phyloP scores from a whole-genome alignment of 352 stramenopile genomes.

The Pythium rishiriense region DNA sequence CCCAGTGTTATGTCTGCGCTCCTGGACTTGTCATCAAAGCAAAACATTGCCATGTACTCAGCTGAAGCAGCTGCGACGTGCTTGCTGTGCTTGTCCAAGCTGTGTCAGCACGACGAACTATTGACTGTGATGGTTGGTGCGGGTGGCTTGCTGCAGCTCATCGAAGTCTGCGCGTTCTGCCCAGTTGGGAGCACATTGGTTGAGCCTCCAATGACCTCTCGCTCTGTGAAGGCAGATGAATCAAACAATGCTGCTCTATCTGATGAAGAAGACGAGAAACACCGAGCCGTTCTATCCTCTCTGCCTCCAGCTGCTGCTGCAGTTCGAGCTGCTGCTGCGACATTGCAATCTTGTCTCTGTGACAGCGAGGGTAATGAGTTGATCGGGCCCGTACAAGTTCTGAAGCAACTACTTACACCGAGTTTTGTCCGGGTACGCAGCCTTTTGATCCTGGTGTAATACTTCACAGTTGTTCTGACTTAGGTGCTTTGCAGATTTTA shows the following conservation, averaged over 20 bases:
- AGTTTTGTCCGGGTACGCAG: constrained; percentile 67
- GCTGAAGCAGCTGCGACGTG: constrained; percentile 59
- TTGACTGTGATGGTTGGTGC: constrained; percentile 54
- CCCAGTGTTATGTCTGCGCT: constrained; percentile 58
- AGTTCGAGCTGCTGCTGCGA: constrained; percentile 56
- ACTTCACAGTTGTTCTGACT: not conserved
- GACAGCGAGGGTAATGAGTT: constrained; percentile 42
- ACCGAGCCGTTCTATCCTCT: constrained; percentile 35
- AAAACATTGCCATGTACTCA: constrained; percentile 62
- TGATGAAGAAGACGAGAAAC: constrained; percentile 27
- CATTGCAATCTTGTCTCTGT: constrained; percentile 55
- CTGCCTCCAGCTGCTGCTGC: constrained; percentile 39
- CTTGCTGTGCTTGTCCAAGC: constrained; percentile 54
- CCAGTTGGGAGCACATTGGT: constrained; percentile 44
- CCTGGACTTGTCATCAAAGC: constrained; percentile 53
- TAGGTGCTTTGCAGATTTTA: constrained; percentile 43
- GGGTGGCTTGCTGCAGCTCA: constrained; percentile 63
- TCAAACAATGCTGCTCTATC: constrained; percentile 21
- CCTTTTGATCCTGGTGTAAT: not conserved
- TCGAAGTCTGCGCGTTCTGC: constrained; percentile 70
- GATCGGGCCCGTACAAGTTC: constrained; percentile 41
- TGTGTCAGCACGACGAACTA: constrained; percentile 66
- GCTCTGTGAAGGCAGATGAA: constrained; percentile 26
- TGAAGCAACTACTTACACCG: constrained; percentile 79
- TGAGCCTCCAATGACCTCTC: constrained; percentile 8